These are phyloP conservation scores for Colletotrichum incanum DNA, from an alignment of 2,329 filamentous ascomycete species.

Conservation along the genomic window DNA sequence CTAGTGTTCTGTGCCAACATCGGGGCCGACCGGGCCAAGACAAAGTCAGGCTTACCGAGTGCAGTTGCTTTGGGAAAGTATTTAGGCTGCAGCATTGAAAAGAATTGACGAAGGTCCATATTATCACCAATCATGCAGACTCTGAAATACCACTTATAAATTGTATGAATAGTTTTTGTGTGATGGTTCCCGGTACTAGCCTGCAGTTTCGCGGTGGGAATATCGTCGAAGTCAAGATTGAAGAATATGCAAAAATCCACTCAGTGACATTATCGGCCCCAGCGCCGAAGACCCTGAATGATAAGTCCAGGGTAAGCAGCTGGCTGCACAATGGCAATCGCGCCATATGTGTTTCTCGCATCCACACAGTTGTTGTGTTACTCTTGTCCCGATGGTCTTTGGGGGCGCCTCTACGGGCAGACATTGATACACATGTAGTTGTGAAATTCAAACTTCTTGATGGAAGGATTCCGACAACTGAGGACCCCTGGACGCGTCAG, in stretches of 20 bases:
- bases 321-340: not conserved
- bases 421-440: not conserved
- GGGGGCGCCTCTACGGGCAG: not conserved
- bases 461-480: not conserved
- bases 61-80: too few species aligned
- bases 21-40: too few species aligned
- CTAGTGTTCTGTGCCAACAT: too few species aligned
- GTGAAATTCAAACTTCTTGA: not conserved
- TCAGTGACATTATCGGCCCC: not conserved
- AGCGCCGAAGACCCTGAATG: not conserved
- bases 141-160: too few species aligned
- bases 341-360: not conserved
- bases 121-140: too few species aligned
- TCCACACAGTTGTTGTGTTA: not conserved
- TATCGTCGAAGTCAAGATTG: not conserved
- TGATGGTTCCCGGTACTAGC: too few species aligned
- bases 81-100: too few species aligned
- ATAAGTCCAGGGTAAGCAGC: not conserved
- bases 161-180: too few species aligned
- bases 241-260: not conserved
- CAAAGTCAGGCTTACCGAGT: too few species aligned
- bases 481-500: conserved; percentile 26
- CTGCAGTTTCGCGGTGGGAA: too few species aligned
- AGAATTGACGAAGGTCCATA: too few species aligned
- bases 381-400: not conserved